phyloP scores from a whole-genome alignment of 2,329 filamentous ascomycete genomes.

The Pestalotiopsis sp. region DNA sequence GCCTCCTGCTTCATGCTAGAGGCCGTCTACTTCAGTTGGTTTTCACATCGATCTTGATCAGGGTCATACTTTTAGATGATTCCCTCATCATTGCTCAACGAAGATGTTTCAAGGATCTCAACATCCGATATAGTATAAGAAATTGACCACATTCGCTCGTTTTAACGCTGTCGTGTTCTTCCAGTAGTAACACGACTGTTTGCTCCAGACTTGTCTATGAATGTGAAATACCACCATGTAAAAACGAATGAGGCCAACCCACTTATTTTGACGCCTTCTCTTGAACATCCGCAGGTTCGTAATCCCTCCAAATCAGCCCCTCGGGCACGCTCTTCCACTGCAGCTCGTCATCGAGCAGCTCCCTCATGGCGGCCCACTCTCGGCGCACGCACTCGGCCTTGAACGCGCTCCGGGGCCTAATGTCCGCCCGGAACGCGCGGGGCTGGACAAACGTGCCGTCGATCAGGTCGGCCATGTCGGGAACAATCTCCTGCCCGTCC shows the following conservation, averaged over 20 bases:
- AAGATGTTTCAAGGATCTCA: conserved; percentile 1
- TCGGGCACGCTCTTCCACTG: conserved; percentile 31
- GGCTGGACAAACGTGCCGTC: conserved; percentile 18
- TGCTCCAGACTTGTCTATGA: not conserved
- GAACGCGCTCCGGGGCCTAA: conserved; percentile 17
- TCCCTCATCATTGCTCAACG: not conserved
- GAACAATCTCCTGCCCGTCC: conserved; percentile 16
- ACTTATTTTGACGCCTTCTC: not conserved
- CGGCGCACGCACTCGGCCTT: conserved; percentile 14
- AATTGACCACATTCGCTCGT: not conserved
- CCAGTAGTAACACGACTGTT: not conserved
- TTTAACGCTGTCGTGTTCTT: not conserved
- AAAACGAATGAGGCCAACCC: not conserved
- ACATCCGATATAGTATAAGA: not conserved
- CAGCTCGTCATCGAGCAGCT: conserved; percentile 26
- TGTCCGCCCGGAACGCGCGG: conserved; percentile 16
- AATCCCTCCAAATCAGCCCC: conserved; percentile 21
- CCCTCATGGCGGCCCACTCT: conserved; percentile 22
- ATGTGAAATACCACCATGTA: not conserved
- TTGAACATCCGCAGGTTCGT: not conserved
- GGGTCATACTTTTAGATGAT: not conserved
- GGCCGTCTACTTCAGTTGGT: not conserved
- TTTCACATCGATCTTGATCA: not conserved
- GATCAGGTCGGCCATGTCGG: conserved; percentile 15
- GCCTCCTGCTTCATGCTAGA: not conserved